Conservation (phyloP, 169 alveolate species). For the Plasmodium inui region DNA sequence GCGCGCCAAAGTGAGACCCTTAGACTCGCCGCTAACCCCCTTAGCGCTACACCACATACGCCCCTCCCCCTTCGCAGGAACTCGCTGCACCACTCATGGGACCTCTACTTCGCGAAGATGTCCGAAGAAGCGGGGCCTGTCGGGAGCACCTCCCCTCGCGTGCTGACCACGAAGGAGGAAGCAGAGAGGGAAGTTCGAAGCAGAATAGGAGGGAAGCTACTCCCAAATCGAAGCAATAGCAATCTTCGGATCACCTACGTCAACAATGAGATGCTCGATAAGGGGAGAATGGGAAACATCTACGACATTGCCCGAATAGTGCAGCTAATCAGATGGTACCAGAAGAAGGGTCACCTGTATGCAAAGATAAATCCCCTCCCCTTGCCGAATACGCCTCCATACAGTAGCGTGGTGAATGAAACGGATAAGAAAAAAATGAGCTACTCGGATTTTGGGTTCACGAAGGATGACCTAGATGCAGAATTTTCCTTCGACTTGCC, state of each 20-base stretch:
- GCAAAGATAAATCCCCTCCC: slow-evolving; percentile 83
- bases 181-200: neutral
- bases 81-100: slow-evolving; percentile 53
- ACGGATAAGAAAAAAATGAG: slow-evolving; percentile 31
- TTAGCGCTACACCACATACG: neutral
- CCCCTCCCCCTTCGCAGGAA: neutral
- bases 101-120: neutral
- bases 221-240: neutral
- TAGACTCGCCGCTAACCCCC: neutral
- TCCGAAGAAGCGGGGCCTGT: neutral
- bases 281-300: slow-evolving; percentile 40
- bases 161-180: neutral
- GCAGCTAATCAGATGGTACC: slow-evolving; percentile 81
- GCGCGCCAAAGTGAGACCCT: neutral
- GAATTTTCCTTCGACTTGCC: slow-evolving; percentile 66
- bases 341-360: slow-evolving; percentile 79
- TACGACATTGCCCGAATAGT: slow-evolving; percentile 75
- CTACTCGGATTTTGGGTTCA: slow-evolving; percentile 58
- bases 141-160: neutral
- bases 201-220: neutral
- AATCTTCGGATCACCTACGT: slow-evolving; percentile 41
- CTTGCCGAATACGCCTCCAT: slow-evolving; percentile 82
- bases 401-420: slow-evolving; percentile 62
- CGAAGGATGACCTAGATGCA: slow-evolving; percentile 40
- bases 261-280: slow-evolving; percentile 59